Base-by-base conservation (phyloP, 306 rosid genomes). In the Cucurbita pepo region DNA sequence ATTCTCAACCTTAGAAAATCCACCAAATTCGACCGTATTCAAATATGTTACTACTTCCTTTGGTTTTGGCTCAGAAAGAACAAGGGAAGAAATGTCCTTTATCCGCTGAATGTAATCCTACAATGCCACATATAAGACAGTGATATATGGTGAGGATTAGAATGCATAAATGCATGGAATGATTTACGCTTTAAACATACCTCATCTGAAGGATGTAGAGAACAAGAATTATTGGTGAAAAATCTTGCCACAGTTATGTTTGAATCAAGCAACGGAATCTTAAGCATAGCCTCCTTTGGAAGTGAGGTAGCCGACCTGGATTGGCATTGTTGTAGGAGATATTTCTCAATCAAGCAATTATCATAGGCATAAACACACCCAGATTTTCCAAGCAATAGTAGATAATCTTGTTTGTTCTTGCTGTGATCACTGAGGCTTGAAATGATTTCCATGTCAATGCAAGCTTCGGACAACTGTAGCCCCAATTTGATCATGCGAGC, bases 311-410 rank as follows among this genome's bases (percentile, higher is more conserved):
- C 56, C 63, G 86, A 85, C 88, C 88, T 84, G 1, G 97, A 84
- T 75, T 84, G 97, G 57, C 67, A 67, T 76, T 93, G 98, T 77
- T 93, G 98, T 67, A 85, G 64, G 51, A 93, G 91, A 85, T 87
- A 90, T 67, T 83, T 93, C 69, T 87, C 94, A 48, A 90, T 85
- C 72, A 74, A 70, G 61, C 58, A 78, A 79, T 93, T 97, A 81
- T 93, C 97, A 76, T 86, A 87, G 62, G 79, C 58, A 76, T 93
- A 88, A 50, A 88, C 62, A 44, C 71, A 82, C 45, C 98, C 91
- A 50, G 96, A 86, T 81, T 85, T 88, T 60, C 97, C 97, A 57
- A 93, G 84, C 84, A 88, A 83, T 77, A 90, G 79, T 71, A 88
- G 78, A 69, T 34, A 76, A 55, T 78, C 85, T 77, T 88, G 91